Percentiles rank a stretch among this genome's conserved stretches.
Conservation (phyloP, 2,329 filamentous ascomycete species). For the Paecilomyces formosus region DNA sequence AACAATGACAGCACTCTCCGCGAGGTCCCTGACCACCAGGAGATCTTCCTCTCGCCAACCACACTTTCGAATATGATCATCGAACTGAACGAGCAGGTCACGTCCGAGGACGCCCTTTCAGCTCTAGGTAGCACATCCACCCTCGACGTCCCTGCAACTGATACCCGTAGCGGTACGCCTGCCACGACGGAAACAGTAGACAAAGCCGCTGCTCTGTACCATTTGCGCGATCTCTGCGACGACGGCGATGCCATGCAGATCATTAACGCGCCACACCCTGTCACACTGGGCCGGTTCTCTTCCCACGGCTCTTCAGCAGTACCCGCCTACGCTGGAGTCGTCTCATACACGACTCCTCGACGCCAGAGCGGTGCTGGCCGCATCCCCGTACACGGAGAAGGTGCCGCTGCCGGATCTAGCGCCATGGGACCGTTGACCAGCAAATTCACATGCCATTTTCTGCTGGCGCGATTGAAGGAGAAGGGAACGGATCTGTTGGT, state of each 20-base stretch:
- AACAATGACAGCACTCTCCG: conserved; percentile 20
- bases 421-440: conserved; percentile 14
- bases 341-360: conserved; percentile 16
- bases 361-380: conserved; percentile 7
- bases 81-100: conserved; percentile 80
- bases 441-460: conserved; percentile 63
- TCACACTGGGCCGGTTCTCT: conserved; percentile 46
- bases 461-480: conserved; percentile 67
- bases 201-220: conserved; percentile 56
- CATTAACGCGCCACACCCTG: conserved; percentile 56
- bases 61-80: conserved; percentile 84
- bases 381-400: conserved; percentile 8
- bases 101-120: conserved; percentile 17
- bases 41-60: conserved; percentile 78
- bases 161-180: conserved; percentile 31
- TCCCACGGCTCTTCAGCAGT: conserved; percentile 8
- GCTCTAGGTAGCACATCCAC: conserved; percentile 8
- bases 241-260: conserved; percentile 58
- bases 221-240: conserved; percentile 63
- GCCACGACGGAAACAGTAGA: conserved; percentile 57
- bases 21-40: conserved; percentile 59
- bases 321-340: conserved; percentile 21
- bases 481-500: conserved; percentile 75
- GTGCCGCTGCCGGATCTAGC: conserved; percentile 13
- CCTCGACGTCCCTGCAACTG: conserved; percentile 4